phyloP scores from a whole-genome alignment of 2,329 filamentous ascomycete species.

The Bipolaris sorokiniana region DNA sequence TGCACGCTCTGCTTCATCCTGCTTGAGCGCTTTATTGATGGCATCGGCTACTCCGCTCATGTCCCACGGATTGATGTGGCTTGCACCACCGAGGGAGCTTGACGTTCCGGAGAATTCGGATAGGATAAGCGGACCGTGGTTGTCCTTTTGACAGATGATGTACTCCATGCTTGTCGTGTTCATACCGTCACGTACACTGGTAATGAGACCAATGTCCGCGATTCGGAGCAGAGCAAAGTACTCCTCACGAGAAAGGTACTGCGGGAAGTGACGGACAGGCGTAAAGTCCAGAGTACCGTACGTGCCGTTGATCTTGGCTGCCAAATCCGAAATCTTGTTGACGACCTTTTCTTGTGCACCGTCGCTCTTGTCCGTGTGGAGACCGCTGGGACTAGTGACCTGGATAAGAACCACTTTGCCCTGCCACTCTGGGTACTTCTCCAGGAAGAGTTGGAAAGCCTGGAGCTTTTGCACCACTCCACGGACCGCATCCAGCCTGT shows the following conservation, averaged over 20 bases:
- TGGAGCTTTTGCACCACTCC: constrained; percentile 96
- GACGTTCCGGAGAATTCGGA: constrained; percentile 97
- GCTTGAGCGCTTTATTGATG: constrained; percentile 80
- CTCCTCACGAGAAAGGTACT: constrained; percentile 87
- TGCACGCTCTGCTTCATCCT: constrained; percentile 70
- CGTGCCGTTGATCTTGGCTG: constrained; percentile 87
- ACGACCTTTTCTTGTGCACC: constrained; percentile 80
- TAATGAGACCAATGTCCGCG: constrained; percentile 91
- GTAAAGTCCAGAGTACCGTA: constrained; percentile 89
- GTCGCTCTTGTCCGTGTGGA: constrained; percentile 74
- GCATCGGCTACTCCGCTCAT: constrained; percentile 80
- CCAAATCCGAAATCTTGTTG: constrained; percentile 87
- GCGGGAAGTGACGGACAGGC: constrained; percentile 92
- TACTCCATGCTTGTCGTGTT: constrained; percentile 97
- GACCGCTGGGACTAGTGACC: constrained; percentile 85
- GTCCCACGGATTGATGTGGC: constrained; percentile 98
- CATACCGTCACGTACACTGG: constrained; percentile 95
- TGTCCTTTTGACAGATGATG: constrained; percentile 86
- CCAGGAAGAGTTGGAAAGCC: constrained; percentile 90
- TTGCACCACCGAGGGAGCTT: constrained; percentile 80
- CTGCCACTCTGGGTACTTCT: constrained; percentile 88
- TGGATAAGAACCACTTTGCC: constrained; percentile 93
- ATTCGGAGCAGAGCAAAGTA: constrained; percentile 93
- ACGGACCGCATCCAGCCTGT: constrained; percentile 89
- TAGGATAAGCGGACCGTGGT: constrained; percentile 85